Conservation (phyloP, 148 eudicot species). For the Rhododendron williamsianum region DNA sequence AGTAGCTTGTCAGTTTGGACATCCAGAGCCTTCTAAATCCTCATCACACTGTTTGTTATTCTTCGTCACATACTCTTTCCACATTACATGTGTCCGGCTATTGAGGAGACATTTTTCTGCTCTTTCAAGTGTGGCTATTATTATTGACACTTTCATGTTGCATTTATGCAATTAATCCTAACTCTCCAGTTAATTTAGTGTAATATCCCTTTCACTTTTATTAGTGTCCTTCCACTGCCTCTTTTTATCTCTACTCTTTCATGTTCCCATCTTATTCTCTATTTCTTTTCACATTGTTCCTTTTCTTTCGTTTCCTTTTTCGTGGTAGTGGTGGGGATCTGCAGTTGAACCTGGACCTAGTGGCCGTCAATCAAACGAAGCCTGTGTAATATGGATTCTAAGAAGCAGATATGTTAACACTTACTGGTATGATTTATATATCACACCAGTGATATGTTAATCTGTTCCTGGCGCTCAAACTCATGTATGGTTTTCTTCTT, state of each 20-base stretch:
- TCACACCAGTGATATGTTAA: no score
- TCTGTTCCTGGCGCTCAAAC: not conserved
- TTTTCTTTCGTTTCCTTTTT: not conserved
- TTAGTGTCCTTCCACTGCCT: not conserved
- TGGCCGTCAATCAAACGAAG: slow-evolving; percentile 60
- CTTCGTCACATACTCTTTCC: not conserved
- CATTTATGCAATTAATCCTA: not conserved
- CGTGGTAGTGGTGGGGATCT: slow-evolving; percentile 9
- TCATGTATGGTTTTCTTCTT: slow-evolving; percentile 12
- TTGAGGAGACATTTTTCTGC: not conserved
- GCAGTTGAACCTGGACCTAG: slow-evolving; percentile 71
- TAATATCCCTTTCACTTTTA: not conserved
- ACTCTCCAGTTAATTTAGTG: not conserved
- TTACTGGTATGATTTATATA: not conserved
- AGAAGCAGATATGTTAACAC: not conserved
- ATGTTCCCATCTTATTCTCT: not conserved
- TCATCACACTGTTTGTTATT: not conserved
- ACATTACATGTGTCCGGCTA: not conserved
- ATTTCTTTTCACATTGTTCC: not conserved
- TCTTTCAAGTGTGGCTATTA: not conserved
- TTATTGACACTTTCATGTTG: not conserved
- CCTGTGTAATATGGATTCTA: slow-evolving; percentile 26
- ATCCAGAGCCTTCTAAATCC: not conserved
- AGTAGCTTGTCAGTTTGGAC: not conserved
- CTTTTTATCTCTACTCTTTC: not conserved